These are phyloP conservation scores for Ostreobium quekettii DNA, from an alignment of 139 green algal genomes.

Conservation along the genomic window DNA sequence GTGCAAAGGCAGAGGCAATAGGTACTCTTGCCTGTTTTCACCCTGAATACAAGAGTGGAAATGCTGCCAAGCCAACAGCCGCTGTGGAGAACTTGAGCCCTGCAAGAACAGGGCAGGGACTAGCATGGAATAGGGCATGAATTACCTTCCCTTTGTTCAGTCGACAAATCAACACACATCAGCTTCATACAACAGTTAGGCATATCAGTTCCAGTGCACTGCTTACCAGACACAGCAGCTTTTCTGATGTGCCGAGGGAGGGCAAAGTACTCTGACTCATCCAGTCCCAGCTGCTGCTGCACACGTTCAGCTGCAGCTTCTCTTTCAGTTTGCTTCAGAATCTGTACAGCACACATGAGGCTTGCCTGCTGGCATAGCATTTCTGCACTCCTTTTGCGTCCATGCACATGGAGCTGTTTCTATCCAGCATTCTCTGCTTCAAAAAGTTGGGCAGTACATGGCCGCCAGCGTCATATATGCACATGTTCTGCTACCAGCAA, in stretches of 20 bases:
- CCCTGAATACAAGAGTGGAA: too few relatives aligned
- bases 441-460: background rate
- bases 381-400: background rate
- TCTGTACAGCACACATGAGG: background rate
- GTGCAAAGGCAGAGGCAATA: too few relatives aligned
- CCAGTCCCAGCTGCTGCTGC: background rate
- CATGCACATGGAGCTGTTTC: background rate
- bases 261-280: background rate
- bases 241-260: conserved; percentile 2
- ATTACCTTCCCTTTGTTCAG: background rate
- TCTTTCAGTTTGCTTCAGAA: background rate
- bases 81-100: background rate
- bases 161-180: background rate
- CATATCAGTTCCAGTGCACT: background rate
- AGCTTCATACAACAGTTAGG: background rate
- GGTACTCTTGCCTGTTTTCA: too few relatives aligned
- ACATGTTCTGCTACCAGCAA: too few relatives aligned
- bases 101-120: background rate
- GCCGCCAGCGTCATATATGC: too few relatives aligned
- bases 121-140: background rate
- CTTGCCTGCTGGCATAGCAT: background rate
- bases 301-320: background rate
- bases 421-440: background rate
- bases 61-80: background rate
- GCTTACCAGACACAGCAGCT: background rate